Base-by-base conservation (phyloP, 2,329 filamentous ascomycete species). In the Aspergillus clavatus region DNA sequence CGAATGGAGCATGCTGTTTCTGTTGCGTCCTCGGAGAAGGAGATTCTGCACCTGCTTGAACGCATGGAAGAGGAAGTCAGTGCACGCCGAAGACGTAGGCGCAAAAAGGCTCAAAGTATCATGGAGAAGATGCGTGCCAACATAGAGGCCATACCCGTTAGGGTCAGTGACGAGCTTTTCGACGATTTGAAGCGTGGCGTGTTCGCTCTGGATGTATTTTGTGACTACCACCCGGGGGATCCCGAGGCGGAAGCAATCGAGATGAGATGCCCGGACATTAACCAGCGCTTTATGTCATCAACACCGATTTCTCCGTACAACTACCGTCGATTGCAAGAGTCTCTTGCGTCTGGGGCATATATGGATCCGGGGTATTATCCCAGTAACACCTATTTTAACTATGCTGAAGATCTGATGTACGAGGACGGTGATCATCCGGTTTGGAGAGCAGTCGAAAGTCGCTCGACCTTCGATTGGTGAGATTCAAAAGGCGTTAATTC, bases 221-320 rank as follows among this genome's bases (percentile, higher is more conserved):
- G 62, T 35, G 57, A 65, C 22, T 65, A 65, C 37, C 60, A 65
- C 43, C 61, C 60, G 2, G 61, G 59, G 4, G 61, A 63, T 21
- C 40, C 49, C 1, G 46, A 46, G 33, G 58, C 57, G 4, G 62
- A 63, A 47, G 50, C 51, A 33, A 40, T 53, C 23, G 59, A 62
- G 26, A 26, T 42, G 7, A 44, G 43, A 33, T 53, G 47, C 43
- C 24, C 45, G 5, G 38, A 50, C 18, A 11, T 19, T 5, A 5
- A 11, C 31, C 14, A 35, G 19, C 6, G 11, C 4, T 18, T 19
- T 21, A 14, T 5, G 19, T 21, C 16, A 11, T 21, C 3, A 5
- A 18, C 8, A 10, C 48, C 46, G 16, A 37, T 56, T 23, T 55
- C 53, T 11, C 53, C 53, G n/a, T 51, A 52, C 14, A 33, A 49